Evolutionary conservation across 228 moss, liverwort and hornwort species (phyloP).

Genomic region (Sphagnum magellanicum): DNA sequence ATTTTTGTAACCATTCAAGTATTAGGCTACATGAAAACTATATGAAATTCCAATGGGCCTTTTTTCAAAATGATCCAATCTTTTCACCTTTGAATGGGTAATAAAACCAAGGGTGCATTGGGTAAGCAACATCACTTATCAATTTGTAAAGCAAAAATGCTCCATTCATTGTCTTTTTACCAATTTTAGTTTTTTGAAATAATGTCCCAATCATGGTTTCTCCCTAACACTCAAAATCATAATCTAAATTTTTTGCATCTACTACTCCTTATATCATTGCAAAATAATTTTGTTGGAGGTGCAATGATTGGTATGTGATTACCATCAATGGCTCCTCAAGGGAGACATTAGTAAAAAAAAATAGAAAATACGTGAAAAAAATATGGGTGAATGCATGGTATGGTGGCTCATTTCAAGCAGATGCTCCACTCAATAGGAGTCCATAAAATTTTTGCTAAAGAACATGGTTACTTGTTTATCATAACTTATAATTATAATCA

Average conservation of each 20-base stretch:
- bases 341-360: no score
- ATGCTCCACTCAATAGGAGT: no score
- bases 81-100: background rate
- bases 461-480: no score
- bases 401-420: no score
- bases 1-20: slow-evolving; percentile 1
- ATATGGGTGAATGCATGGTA: no score
- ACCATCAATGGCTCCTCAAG: slow-evolving; percentile 2
- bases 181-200: background rate
- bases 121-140: background rate
- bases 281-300: slow-evolving; percentile 1
- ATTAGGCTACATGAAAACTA: background rate
- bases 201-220: slow-evolving; percentile 3
- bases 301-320: slow-evolving; percentile 10
- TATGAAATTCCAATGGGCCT: slow-evolving; percentile 4
- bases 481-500: no score
- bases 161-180: background rate
- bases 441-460: no score
- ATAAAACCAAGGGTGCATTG: background rate
- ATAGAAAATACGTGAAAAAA: no score
- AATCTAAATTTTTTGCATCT: slow-evolving; percentile 5
- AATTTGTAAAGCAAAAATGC: background rate
- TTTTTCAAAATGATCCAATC: background rate
- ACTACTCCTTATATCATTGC: slow-evolving; percentile 7
- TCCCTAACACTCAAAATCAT: slow-evolving; percentile 4